Conservation (phyloP, 2,329 filamentous ascomycete species). For the Neofusicoccum cordaticola region DNA sequence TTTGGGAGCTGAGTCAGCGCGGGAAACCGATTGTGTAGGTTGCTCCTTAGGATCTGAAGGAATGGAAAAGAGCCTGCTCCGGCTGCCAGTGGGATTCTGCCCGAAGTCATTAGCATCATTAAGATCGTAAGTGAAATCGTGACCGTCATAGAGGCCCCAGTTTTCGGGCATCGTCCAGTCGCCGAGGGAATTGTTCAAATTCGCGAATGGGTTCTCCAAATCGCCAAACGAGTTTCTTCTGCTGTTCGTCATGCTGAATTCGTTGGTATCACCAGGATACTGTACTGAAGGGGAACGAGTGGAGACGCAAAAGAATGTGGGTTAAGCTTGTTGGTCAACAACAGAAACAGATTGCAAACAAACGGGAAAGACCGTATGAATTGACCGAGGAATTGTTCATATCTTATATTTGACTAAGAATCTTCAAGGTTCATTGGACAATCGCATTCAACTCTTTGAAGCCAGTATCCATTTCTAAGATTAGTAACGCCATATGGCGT, state of each 20-base stretch:
- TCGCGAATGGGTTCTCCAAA: not conserved
- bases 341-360: not conserved
- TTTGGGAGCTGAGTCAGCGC: not conserved
- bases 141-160: not conserved
- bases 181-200: not conserved
- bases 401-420: not conserved
- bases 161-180: not conserved
- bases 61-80: not conserved
- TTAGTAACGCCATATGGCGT: not conserved
- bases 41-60: not conserved
- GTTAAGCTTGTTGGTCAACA: conserved; percentile 7
- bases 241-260: not conserved
- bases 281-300: not conserved
- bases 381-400: not conserved
- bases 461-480: not conserved
- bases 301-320: not conserved
- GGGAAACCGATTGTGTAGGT: not conserved
- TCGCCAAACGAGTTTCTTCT: not conserved
- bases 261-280: not conserved
- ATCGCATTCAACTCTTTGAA: not conserved
- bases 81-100: not conserved
- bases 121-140: not conserved
- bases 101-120: not conserved
- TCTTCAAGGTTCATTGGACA: not conserved
- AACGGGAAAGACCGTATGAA: not conserved